Percentiles rank a stretch among this genome's conserved stretches.
phyloP scores from a whole-genome alignment of 192 early-diverging fungal genomes.

The Backusella macrospora region DNA sequence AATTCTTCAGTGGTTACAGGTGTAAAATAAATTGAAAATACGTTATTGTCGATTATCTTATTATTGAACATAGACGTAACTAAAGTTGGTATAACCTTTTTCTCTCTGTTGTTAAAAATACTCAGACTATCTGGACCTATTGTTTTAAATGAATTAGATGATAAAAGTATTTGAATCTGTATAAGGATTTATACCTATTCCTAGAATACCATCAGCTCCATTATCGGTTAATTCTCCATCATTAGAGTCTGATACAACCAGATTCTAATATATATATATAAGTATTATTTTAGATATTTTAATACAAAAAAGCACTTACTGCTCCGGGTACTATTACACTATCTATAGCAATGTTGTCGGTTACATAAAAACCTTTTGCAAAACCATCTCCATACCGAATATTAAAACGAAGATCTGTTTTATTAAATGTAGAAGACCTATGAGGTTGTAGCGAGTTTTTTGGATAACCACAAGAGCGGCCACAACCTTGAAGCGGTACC shows the following conservation, averaged over 20 bases:
- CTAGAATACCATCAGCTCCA: conserved; percentile 37
- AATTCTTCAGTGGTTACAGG: conserved; percentile 1
- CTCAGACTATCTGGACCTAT: conserved; percentile 31
- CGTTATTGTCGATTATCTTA: conserved; percentile 24
- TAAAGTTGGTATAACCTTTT: conserved; percentile 27
- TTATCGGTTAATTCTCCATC: conserved; percentile 38
- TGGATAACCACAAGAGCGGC: conserved; percentile 32
- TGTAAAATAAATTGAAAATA: conserved; percentile 38
- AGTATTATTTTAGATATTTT: not conserved
- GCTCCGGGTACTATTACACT: conserved; percentile 7
- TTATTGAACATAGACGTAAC: conserved; percentile 30
- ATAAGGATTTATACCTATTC: conserved; percentile 7
- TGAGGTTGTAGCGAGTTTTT: conserved; percentile 4
- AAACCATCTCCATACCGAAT: conserved; percentile 40
- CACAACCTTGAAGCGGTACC: conserved; percentile 33
- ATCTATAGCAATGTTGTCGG: conserved; percentile 28
- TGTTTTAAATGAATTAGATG: not conserved
- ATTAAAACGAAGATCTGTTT: conserved; percentile 17
- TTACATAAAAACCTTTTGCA: conserved; percentile 32
- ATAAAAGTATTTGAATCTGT: not conserved
- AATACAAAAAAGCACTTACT: conserved; percentile 13
- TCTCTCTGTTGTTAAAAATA: conserved; percentile 26
- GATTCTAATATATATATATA: conserved; percentile 13
- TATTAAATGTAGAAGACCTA: conserved; percentile 19
- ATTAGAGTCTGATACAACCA: conserved; percentile 36